phyloP scores from a whole-genome alignment of 768 basidiomycete species.

The Leccinum imitatum region DNA sequence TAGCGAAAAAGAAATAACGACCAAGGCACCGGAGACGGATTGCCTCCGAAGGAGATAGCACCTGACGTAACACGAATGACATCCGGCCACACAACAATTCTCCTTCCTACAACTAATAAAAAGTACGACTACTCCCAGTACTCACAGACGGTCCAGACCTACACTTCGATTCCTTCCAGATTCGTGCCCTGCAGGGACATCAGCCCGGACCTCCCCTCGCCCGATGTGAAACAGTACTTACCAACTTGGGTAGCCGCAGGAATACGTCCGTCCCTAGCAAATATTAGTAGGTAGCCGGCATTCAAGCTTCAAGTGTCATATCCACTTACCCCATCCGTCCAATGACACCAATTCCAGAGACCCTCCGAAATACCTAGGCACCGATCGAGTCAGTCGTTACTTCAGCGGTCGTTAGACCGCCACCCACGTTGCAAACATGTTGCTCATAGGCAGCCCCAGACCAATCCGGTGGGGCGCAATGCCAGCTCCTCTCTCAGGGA shows the following conservation, averaged over 20 bases:
- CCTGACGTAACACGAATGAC: neutral
- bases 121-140: neutral
- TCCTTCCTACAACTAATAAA: conserved; percentile 2
- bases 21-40: neutral
- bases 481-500: conserved; percentile 44
- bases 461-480: conserved; percentile 67
- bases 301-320: neutral
- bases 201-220: neutral
- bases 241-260: conserved; percentile 76
- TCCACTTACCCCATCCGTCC: conserved; percentile 75
- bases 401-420: neutral
- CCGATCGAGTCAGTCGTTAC: neutral
- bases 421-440: conserved; percentile 77
- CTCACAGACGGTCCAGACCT: conserved; percentile 12
- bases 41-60: neutral
- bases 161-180: conserved; percentile 81
- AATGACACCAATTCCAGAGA: conserved; percentile 74
- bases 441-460: conserved; percentile 85
- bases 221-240: conserved; percentile 35
- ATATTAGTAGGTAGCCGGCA: conserved; percentile 1
- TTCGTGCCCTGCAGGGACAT: conserved; percentile 65
- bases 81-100: neutral
- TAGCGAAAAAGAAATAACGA: neutral
- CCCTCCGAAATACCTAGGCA: conserved; percentile 75
- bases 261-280: conserved; percentile 77